Conservation (phyloP, 2,329 filamentous ascomycete genomes). For the Iodosphaeria phyllophila region DNA sequence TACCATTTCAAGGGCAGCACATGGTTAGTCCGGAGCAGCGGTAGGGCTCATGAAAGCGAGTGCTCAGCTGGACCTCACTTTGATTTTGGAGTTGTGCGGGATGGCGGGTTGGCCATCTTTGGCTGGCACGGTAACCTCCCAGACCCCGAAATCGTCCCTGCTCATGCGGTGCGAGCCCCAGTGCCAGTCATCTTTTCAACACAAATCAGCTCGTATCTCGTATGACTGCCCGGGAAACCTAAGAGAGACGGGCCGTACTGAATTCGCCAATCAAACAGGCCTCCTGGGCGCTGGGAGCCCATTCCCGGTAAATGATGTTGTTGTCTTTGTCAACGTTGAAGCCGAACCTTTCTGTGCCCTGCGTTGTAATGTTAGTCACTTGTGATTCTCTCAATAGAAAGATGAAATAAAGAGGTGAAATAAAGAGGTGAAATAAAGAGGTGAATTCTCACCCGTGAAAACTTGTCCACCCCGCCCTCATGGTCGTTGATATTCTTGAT, state of each 20-base stretch:
- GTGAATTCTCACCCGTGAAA: slow-evolving; percentile 49
- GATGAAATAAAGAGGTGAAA: slow-evolving; percentile 3
- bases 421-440: slow-evolving; percentile 3
- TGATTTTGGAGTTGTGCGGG: slow-evolving; percentile 86
- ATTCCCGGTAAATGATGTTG: slow-evolving; percentile 84
- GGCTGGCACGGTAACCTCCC: slow-evolving; percentile 62
- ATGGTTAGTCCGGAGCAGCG: neutral
- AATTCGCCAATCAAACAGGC: slow-evolving; percentile 89
- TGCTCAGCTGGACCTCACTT: slow-evolving; percentile 48
- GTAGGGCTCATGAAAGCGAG: neutral
- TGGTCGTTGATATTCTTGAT: slow-evolving; percentile 63
- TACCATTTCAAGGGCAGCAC: too few species aligned
- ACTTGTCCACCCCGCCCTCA: slow-evolving; percentile 83
- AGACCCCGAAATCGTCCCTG: slow-evolving; percentile 70
- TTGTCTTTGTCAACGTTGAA: slow-evolving; percentile 67
- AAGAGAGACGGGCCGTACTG: slow-evolving; percentile 36
- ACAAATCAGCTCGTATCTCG: neutral
- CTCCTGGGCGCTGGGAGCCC: slow-evolving; percentile 76
- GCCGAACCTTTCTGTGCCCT: slow-evolving; percentile 78
- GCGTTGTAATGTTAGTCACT: slow-evolving; percentile 2
- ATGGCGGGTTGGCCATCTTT: slow-evolving; percentile 61
- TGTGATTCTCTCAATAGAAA: neutral
- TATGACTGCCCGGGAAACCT: neutral
- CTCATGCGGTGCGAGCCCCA: slow-evolving; percentile 70
- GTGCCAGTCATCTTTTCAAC: slow-evolving; percentile 63